These are phyloP conservation scores for Globisporangium solare DNA, from an alignment of 352 stramenopile species.

Conservation along the genomic window DNA sequence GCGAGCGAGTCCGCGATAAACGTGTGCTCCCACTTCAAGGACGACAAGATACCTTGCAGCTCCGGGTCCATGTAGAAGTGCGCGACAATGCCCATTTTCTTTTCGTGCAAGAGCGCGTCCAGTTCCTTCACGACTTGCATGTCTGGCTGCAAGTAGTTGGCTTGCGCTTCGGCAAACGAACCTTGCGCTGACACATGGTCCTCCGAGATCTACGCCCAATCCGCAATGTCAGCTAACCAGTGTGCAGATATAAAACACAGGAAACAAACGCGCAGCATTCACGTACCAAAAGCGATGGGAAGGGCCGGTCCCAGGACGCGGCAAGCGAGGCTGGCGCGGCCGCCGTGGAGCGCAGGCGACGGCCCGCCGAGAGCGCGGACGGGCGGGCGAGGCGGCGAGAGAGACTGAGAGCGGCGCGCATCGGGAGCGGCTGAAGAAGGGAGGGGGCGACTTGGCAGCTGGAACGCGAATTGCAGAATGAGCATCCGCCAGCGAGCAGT, in stretches of 20 bases:
- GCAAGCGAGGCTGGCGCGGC: constrained; percentile 52
- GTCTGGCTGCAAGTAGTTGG: constrained; percentile 84
- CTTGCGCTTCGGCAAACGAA: constrained; percentile 87
- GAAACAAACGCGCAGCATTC: background rate
- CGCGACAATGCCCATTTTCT: constrained; percentile 95
- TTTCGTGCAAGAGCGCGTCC: constrained; percentile 78
- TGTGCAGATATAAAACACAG: too few species aligned
- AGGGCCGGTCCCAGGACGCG: constrained; percentile 68
- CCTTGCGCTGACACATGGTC: constrained; percentile 70
- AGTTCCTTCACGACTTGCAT: constrained; percentile 84
- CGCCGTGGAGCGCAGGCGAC: constrained; percentile 26
- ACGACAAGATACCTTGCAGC: constrained; percentile 88
- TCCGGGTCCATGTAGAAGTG: constrained; percentile 99
- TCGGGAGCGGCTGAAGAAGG: constrained; percentile 7
- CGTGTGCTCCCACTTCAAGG: constrained; percentile 86
- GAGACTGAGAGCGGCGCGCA: constrained; percentile 30
- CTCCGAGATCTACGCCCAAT: constrained; percentile 53
- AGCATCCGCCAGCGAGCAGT: too few species aligned
- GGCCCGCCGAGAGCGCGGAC: constrained; percentile 3
- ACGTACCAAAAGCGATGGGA: constrained; percentile 75
- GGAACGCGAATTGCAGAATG: constrained; percentile 3
- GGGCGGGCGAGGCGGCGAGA: constrained; percentile 18
- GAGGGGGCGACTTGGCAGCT: background rate
- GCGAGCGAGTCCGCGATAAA: constrained; percentile 95
- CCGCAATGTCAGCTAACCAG: background rate